phyloP scores from a whole-genome alignment of 441 rosid genomes.

The Syzygium malaccense region DNA sequence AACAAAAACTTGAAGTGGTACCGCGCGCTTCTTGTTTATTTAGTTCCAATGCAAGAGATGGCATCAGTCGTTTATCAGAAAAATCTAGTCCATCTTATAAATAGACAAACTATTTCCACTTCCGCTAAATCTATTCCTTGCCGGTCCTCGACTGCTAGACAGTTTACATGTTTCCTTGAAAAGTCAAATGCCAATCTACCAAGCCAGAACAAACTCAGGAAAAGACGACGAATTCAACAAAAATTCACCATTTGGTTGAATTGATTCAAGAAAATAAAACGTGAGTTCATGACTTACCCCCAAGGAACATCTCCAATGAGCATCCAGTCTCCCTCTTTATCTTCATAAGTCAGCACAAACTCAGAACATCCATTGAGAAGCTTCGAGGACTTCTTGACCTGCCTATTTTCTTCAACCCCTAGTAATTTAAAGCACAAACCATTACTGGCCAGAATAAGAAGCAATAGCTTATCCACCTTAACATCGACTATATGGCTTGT shows the following conservation, averaged over 20 bases:
- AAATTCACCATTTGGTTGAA: background rate
- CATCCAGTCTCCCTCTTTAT: slow-evolving; percentile 71
- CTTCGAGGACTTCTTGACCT: slow-evolving; percentile 19
- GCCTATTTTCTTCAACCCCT: slow-evolving; percentile 21
- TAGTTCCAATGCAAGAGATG: background rate
- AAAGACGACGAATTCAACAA: background rate
- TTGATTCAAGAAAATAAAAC: background rate
- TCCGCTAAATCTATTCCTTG: background rate
- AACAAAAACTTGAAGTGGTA: background rate
- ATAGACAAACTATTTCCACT: background rate
- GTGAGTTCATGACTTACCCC: slow-evolving; percentile 24
- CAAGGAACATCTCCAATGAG: slow-evolving; percentile 73
- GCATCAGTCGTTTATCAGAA: background rate
- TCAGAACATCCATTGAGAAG: slow-evolving; percentile 55
- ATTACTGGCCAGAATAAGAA: background rate
- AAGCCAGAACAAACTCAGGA: background rate
- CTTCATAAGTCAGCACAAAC: slow-evolving; percentile 63
- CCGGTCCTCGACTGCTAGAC: background rate
- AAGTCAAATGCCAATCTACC: background rate
- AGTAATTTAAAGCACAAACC: background rate
- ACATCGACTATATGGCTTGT: background rate
- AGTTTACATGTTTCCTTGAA: background rate
- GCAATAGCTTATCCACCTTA: background rate
- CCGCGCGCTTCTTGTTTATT: background rate
- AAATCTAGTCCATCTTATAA: background rate